Conservation (phyloP, 305 asterid genomes). For the Solanum hybrid region DNA sequence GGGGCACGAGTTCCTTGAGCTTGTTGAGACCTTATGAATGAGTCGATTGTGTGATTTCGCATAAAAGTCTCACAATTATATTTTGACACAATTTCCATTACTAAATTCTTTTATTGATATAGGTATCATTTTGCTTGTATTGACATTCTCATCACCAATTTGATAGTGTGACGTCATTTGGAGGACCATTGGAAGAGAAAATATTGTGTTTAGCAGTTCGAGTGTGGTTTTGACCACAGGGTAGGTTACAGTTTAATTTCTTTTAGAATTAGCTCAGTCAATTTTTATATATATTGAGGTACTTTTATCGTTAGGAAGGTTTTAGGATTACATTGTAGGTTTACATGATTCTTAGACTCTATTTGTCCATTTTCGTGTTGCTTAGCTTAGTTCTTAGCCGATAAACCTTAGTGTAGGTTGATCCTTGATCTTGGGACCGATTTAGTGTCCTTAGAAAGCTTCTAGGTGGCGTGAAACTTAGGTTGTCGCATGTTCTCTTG, state of each 20-base stretch:
- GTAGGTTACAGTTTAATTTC: not conserved
- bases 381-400: not conserved
- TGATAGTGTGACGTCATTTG: not conserved
- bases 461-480: not conserved
- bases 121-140: not conserved
- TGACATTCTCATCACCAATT: not conserved
- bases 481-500: not conserved
- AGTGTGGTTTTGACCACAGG: not conserved
- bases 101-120: not conserved
- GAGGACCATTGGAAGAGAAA: not conserved
- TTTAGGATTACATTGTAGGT: not conserved
- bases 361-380: not conserved
- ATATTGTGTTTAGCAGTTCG: not conserved
- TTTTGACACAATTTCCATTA: not conserved
- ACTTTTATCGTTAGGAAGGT: not conserved
- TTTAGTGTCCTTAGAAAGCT: not conserved
- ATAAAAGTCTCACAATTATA: not conserved
- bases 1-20: not conserved
- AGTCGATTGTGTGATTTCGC: not conserved
- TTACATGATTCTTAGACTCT: not conserved
- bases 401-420: not conserved
- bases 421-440: not conserved
- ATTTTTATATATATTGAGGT: not conserved
- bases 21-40: not conserved
- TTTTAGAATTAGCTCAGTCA: not conserved